phyloP scores from a whole-genome alignment of 2,329 filamentous ascomycete species.

The Rutstroemia sp. region DNA sequence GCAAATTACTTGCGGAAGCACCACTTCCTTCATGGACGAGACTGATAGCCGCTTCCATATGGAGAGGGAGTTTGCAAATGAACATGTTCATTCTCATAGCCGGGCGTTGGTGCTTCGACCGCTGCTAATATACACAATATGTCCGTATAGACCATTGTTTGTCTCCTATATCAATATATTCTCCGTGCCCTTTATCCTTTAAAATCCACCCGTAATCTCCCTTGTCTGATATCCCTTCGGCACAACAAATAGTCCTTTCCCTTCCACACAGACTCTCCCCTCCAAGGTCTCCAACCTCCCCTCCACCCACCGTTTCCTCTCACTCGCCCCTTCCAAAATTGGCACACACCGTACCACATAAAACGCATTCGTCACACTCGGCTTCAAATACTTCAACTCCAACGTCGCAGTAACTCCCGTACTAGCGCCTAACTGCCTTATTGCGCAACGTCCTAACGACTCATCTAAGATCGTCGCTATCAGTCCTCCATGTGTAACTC shows the following conservation, averaged over 20 bases:
- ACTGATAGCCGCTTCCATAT: too few species aligned
- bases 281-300: slow-evolving; percentile 46
- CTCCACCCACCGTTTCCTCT: slow-evolving; percentile 38
- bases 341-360: slow-evolving; percentile 52
- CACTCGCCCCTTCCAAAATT: slow-evolving; percentile 24
- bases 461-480: slow-evolving; percentile 65
- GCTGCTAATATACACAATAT: too few species aligned
- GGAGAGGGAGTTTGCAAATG: too few species aligned
- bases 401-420: slow-evolving; percentile 51
- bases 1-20: too few species aligned
- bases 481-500: slow-evolving; percentile 62
- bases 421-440: slow-evolving; percentile 38
- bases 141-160: too few species aligned
- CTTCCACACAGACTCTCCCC: slow-evolving; percentile 52
- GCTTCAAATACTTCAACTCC: slow-evolving; percentile 54
- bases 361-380: slow-evolving; percentile 51
- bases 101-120: too few species aligned
- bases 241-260: slow-evolving; percentile 51
- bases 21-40: too few species aligned
- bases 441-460: slow-evolving; percentile 55
- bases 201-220: slow-evolving; percentile 12
- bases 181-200: not conserved
- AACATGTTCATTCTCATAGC: too few species aligned
- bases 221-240: slow-evolving; percentile 35
- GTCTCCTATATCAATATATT: too few species aligned